Conservation (phyloP, 169 alveolate species). For the Eimeria sp. region DNA sequence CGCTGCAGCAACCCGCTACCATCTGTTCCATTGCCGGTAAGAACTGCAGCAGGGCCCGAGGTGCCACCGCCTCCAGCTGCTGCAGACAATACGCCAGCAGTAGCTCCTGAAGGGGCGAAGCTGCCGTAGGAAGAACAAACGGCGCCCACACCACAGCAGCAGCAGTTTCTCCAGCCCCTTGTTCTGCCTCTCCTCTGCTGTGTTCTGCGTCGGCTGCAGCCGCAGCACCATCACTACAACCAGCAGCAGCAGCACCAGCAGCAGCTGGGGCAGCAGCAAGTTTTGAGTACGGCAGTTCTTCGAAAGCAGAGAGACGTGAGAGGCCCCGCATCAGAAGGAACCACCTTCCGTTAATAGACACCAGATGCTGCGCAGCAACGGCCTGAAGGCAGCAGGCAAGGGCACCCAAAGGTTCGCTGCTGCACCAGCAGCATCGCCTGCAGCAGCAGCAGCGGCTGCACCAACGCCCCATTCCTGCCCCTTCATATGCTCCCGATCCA, state of each 20-base stretch:
- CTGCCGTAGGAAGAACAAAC: background rate
- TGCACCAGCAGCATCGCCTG: constrained; percentile 38
- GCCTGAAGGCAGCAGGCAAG: constrained; percentile 28
- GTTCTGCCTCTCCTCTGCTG: background rate
- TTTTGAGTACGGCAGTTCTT: background rate
- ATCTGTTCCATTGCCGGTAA: constrained; percentile 37
- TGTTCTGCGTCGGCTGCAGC: background rate
- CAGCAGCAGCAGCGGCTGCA: constrained; percentile 61
- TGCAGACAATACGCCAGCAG: constrained; percentile 62
- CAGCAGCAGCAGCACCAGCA: background rate
- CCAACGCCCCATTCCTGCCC: background rate
- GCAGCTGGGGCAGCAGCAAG: background rate
- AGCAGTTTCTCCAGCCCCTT: background rate
- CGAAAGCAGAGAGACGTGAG: constrained; percentile 30
- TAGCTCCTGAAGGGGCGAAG: constrained; percentile 44
- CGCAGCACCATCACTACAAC: background rate
- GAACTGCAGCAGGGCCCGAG: constrained; percentile 54
- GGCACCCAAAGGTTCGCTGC: constrained; percentile 31
- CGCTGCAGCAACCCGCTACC: background rate
- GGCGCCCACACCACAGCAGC: background rate
- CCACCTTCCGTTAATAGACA: constrained; percentile 33
- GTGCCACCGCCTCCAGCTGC: constrained; percentile 39
- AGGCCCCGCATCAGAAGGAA: constrained; percentile 47
- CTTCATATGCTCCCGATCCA: background rate
- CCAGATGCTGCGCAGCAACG: background rate